Conservation (phyloP, 305 asterid genomes). For the Rubia tinctorum region DNA sequence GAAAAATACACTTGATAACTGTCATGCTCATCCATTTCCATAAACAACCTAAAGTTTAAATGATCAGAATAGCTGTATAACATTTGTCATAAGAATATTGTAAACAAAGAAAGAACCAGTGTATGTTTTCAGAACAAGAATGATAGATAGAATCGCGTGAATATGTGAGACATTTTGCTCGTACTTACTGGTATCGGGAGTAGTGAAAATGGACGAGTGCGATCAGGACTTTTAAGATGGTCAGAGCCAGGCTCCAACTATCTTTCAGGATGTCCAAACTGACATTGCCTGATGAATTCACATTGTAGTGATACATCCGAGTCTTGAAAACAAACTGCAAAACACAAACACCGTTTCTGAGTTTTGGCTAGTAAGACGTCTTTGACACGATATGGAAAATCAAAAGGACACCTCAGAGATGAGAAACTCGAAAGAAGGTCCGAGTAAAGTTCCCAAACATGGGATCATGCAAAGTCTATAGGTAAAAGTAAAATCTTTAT, state of each 20-base stretch:
- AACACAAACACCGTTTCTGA: no score
- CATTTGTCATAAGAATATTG: no score
- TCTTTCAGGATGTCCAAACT: conserved; percentile 87
- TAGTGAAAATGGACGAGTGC: conserved; percentile 78
- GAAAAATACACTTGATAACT: background rate
- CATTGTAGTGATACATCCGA: conserved; percentile 86
- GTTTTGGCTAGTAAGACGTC: no score
- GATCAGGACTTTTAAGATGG: conserved; percentile 78
- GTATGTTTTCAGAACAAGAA: background rate
- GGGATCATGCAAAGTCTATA: background rate
- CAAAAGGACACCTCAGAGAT: background rate
- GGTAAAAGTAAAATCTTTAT: background rate
- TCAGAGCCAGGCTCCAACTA: conserved; percentile 95
- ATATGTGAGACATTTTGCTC: background rate
- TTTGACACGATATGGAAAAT: no score
- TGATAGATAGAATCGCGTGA: background rate
- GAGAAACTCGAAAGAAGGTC: background rate
- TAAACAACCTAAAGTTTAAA: no score
- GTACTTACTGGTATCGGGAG: conserved; percentile 53
- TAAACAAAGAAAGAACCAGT: background rate
- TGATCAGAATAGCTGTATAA: no score
- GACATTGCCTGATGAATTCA: conserved; percentile 71
- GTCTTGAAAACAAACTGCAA: conserved; percentile 90
- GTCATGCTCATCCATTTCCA: no score
- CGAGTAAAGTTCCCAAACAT: background rate